A percentile compares a stretch with the other conserved stretches of the same genome.
Evolutionary conservation across 306 rosid species (phyloP).

Genomic region (Malus sieversii): DNA sequence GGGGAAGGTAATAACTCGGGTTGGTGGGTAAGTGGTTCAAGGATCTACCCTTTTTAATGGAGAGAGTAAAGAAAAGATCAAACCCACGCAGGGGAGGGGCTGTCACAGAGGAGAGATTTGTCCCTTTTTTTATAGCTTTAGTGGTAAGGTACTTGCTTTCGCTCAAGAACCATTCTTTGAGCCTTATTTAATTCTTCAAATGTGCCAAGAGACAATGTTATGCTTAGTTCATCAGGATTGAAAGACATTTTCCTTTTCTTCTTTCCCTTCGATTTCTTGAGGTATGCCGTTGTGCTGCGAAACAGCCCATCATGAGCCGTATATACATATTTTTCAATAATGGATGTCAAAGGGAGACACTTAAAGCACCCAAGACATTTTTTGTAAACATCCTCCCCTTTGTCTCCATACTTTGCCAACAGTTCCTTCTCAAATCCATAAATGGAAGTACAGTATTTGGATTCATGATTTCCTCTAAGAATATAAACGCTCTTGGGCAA

Average conservation of each 20-base stretch:
- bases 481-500: conserved; percentile 57
- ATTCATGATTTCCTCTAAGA: conserved; percentile 81
- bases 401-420: conserved; percentile 53
- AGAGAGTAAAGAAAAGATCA: too few species aligned
- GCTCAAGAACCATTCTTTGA: conserved; percentile 23
- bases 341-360: conserved; percentile 74
- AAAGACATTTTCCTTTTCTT: conserved; percentile 26
- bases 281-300: conserved; percentile 44
- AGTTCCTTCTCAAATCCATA: conserved; percentile 87
- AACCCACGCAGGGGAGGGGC: too few species aligned
- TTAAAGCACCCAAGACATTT: conserved; percentile 81
- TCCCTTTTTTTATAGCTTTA: too few species aligned
- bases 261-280: conserved; percentile 62
- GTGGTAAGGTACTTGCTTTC: too few species aligned
- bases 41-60: too few species aligned
- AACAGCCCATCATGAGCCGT: conserved; percentile 87
- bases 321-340: conserved; percentile 55
- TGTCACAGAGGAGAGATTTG: too few species aligned
- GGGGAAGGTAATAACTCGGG: too few species aligned
- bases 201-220: conserved; percentile 43
- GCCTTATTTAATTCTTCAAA: conserved; percentile 58
- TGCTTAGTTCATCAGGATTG: too few species aligned
- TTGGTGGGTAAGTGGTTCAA: too few species aligned
- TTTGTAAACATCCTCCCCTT: conserved; percentile 60
- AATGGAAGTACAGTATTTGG: conserved; percentile 75